Evolutionary conservation across 768 basidiomycete genomes (phyloP).

Genomic region (Austroboletus eburneus): DNA sequence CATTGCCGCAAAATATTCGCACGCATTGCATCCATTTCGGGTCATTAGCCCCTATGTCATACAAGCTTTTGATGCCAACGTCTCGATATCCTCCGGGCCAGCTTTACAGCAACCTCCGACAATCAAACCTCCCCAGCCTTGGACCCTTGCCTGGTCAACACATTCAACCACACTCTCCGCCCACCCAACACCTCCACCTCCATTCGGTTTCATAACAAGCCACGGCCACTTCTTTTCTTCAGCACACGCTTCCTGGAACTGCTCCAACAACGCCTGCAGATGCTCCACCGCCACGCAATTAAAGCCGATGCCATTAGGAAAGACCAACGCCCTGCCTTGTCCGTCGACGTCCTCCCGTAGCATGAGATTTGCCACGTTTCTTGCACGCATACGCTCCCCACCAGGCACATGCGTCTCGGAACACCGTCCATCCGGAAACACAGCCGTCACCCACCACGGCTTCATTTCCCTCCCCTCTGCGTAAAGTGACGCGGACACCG

Average conservation of each 20-base stretch:
- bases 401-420: conserved; percentile 36
- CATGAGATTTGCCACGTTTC: conserved; percentile 43
- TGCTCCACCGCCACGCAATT: conserved; percentile 61
- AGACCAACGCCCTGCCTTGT: conserved; percentile 14
- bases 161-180: conserved; percentile 29
- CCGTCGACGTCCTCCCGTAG: conserved; percentile 24
- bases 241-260: conserved; percentile 31
- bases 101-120: conserved; percentile 72
- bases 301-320: conserved; percentile 60
- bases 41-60: conserved; percentile 8
- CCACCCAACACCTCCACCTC: conserved; percentile 44
- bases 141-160: conserved; percentile 17
- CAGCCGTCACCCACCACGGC: conserved; percentile 73
- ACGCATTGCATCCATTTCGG: conserved; percentile 6
- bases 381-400: conserved; percentile 25
- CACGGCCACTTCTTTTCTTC: conserved; percentile 40
- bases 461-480: conserved; percentile 35
- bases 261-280: conserved; percentile 37
- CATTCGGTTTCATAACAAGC: conserved; percentile 73
- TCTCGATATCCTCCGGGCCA: conserved; percentile 47
- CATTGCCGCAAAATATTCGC: conserved; percentile 17
- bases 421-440: conserved; percentile 50
- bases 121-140: conserved; percentile 47
- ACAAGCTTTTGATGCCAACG: conserved; percentile 4
- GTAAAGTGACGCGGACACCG: conserved; percentile 28